These are phyloP conservation scores for Epichloe gansuensis DNA, from an alignment of 2,329 filamentous ascomycete genomes.

Conservation along the genomic window DNA sequence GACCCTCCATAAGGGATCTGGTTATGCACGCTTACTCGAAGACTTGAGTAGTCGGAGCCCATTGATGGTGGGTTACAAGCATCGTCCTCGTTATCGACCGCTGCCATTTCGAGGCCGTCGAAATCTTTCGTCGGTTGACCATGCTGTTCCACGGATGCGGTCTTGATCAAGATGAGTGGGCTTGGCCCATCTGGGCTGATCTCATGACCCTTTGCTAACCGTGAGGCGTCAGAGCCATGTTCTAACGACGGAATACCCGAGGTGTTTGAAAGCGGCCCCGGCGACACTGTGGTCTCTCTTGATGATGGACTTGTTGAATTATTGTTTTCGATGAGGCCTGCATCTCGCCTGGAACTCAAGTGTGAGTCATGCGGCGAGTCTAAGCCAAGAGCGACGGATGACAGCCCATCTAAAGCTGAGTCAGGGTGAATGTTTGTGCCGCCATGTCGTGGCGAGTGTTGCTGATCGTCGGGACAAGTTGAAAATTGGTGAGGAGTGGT, in stretches of 20 bases:
- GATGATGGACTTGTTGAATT: slow-evolving; percentile 20
- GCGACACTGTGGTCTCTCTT: slow-evolving; percentile 31
- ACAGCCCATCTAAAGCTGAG: slow-evolving; percentile 11
- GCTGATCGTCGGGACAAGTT: slow-evolving; percentile 31
- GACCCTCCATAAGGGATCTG: slow-evolving; percentile 5
- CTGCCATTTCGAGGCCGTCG: slow-evolving; percentile 11
- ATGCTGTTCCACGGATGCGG: not conserved
- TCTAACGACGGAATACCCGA: slow-evolving; percentile 23
- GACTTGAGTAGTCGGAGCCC: slow-evolving; percentile 24
- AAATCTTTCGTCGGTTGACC: slow-evolving; percentile 11
- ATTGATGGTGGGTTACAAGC: slow-evolving; percentile 21
- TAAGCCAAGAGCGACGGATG: slow-evolving; percentile 11
- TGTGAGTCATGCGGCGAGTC: not conserved
- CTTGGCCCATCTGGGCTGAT: slow-evolving; percentile 6
- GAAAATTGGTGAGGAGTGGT: slow-evolving; percentile 26
- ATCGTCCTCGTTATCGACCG: slow-evolving; percentile 16
- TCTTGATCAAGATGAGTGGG: not conserved
- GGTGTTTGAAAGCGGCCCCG: slow-evolving; percentile 23
- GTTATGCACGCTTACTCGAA: slow-evolving; percentile 19
- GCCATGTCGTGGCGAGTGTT: slow-evolving; percentile 14
- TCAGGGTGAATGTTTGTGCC: slow-evolving; percentile 12
- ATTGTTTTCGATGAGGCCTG: slow-evolving; percentile 9
- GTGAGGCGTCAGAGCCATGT: slow-evolving; percentile 16
- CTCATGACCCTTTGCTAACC: slow-evolving; percentile 20
- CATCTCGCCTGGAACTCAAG: not conserved